Base-by-base conservation (phyloP, 1,139 yeast species). In the Debaryomyces coudertii region DNA sequence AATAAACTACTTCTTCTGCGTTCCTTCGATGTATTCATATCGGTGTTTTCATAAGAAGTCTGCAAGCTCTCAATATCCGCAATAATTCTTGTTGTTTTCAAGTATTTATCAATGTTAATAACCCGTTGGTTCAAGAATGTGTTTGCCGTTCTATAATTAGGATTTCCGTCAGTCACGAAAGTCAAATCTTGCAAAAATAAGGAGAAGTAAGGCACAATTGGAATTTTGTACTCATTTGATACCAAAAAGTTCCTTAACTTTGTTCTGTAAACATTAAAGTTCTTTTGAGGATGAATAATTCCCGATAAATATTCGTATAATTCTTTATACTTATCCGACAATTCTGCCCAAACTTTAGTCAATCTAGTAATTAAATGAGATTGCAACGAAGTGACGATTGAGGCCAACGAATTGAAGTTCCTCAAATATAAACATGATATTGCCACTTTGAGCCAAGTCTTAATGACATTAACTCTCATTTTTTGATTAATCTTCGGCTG, bases 371-470 rank as follows among this genome's bases (percentile, higher is more conserved):
- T 76, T 41, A 88, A 77, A 57, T 89, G 93, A 37, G 90, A 85
- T 65, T 90, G 97, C 53, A 92, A 74, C 0, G 96, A 81, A 0
- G 95, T 86, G 62, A 90, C 80, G 44, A 92, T 87, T 0, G 96
- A 88, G n/a, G 96, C 93, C 47, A 90, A 71, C 0, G 96, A 84
- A 63, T 92, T 92, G 70, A 85, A 89, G 62, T 90, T 90, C 49
- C 95, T 75, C 58, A 90, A 72, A 56, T 87, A 87, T 45, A 85
- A 73, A 57, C 95, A 84, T n/a, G 92, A 86, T 47, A 87, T 79
- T 0, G 95, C 93, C 37, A 90, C 77, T 58, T 87, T 88, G 52
- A 92, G 72, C 97, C 98, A 92, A 16, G 83, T 81, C 61, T 86
- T 86, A 33, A 90, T 67, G 41, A 80, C 72, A 53, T 81, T 83